Base-by-base conservation (phyloP, 176 grass and related monocot genomes). In the Musa itinerans region DNA sequence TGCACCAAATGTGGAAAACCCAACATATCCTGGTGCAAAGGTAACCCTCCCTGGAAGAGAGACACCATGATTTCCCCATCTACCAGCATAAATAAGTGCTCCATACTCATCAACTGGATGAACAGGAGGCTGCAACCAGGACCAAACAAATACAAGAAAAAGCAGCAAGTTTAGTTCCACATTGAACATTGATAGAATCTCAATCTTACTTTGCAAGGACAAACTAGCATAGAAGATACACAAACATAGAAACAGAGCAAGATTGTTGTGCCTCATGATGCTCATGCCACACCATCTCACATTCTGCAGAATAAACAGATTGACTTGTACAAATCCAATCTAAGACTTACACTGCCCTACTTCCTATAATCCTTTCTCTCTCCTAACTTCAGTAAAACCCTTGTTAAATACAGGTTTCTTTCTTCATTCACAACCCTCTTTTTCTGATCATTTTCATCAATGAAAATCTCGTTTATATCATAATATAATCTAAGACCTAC, bases 1-100 rank as follows among this genome's bases (percentile, higher is more conserved):
- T 74, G 82, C 75, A 78, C 82, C 82, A 78, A 83, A 78, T 66
- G 75, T 83, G 22, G 56, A 61, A 78, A 83, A 83, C 29, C 82
- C 82, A 19, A 67, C 63, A 74, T 83, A 78, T 78, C 76, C 75
- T 49, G 82, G 82, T 54, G 82, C 75, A 78, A 83, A 78, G 15
- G 69, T 83, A 21, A 83, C 58, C 69, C 82, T 83, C 20, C 76
- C 82, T 34, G 82, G 75, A 63, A 78, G 76, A 66, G 82, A 83
- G 50, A 74, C 63, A n/a, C 82, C 76, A 67, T 83, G 58, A 57
- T 67, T 83, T 64, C 76, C 82, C 82, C 82, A 83, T 73, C 82
- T 78, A 50, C 76, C 76, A 74, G 82, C 76, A 74, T 83, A 83
- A 64, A 78, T 74, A 72, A 74, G 82, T 67, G 76, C 76, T 16